These are phyloP conservation scores for Cymbopogon citratus DNA, from an alignment of 176 grass and related monocot species.

Conservation along the genomic window DNA sequence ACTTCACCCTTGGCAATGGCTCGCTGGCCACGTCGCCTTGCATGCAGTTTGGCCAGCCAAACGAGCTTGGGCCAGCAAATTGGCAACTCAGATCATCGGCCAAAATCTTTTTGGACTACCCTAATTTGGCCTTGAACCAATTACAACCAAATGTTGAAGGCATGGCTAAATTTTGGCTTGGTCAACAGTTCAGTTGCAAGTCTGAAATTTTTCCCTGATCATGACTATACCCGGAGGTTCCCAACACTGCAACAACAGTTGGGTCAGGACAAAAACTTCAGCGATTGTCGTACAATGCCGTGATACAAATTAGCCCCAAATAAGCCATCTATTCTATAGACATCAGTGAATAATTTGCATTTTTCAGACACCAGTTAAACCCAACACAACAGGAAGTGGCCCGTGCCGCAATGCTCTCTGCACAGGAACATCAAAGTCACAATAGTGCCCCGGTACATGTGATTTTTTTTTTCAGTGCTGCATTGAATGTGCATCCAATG, in stretches of 20 bases:
- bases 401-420: not conserved
- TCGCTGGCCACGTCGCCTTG: no score
- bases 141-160: not conserved
- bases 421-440: no score
- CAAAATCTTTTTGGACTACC: not conserved
- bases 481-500: conserved; percentile 9
- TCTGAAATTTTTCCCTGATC: not conserved
- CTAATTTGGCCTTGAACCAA: not conserved
- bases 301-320: not conserved
- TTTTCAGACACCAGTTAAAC: not conserved
- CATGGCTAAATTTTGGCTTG: not conserved
- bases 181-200: not conserved
- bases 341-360: not conserved
- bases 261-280: not conserved
- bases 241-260: not conserved
- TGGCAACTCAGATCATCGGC: not conserved
- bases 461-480: not conserved
- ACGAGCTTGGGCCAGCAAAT: not conserved
- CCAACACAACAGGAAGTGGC: not conserved
- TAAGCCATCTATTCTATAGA: not conserved
- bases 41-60: no score
- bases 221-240: not conserved
- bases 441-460: no score
- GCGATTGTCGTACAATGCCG: not conserved
- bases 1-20: not conserved